Conservation (phyloP, 202 grass and related monocot genomes). For the Thinopyrum obtusiflorum region DNA sequence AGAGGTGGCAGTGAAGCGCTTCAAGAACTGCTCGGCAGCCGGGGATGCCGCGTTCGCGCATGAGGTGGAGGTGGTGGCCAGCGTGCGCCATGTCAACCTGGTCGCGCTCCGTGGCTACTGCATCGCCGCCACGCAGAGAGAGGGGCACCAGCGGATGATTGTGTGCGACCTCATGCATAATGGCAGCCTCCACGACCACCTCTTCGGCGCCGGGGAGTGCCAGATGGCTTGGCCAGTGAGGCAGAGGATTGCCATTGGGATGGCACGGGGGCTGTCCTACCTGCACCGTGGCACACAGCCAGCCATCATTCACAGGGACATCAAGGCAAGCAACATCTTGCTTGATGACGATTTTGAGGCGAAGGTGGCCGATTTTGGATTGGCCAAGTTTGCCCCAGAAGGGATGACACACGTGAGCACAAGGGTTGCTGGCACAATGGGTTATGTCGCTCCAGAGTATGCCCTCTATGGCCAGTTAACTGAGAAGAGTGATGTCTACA, state of each 20-base stretch:
- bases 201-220: slow-evolving; percentile 48
- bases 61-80: slow-evolving; percentile 96
- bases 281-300: slow-evolving; percentile 68
- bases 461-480: slow-evolving; percentile 92
- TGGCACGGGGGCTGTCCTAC: slow-evolving; percentile 72
- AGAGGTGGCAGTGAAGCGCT: slow-evolving; percentile 76
- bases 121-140: slow-evolving; percentile 65
- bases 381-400: slow-evolving; percentile 89
- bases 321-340: slow-evolving; percentile 89
- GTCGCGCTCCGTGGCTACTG: slow-evolving; percentile 81
- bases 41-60: slow-evolving; percentile 77
- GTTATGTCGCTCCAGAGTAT: slow-evolving; percentile 89
- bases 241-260: slow-evolving; percentile 81
- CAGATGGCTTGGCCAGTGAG: slow-evolving; percentile 60
- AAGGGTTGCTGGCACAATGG: slow-evolving; percentile 76
- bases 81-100: slow-evolving; percentile 89
- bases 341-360: slow-evolving; percentile 80
- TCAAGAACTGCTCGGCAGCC: slow-evolving; percentile 85
- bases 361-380: slow-evolving; percentile 90
- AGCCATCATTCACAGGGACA: slow-evolving; percentile 90
- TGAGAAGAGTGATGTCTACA: slow-evolving; percentile 92
- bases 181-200: slow-evolving; percentile 87
- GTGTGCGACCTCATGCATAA: slow-evolving; percentile 91
- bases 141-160: slow-evolving; percentile 93
- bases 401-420: slow-evolving; percentile 96